phyloP scores from a whole-genome alignment of 768 basidiomycete species.

The Dictyophora rubrovolvata region DNA sequence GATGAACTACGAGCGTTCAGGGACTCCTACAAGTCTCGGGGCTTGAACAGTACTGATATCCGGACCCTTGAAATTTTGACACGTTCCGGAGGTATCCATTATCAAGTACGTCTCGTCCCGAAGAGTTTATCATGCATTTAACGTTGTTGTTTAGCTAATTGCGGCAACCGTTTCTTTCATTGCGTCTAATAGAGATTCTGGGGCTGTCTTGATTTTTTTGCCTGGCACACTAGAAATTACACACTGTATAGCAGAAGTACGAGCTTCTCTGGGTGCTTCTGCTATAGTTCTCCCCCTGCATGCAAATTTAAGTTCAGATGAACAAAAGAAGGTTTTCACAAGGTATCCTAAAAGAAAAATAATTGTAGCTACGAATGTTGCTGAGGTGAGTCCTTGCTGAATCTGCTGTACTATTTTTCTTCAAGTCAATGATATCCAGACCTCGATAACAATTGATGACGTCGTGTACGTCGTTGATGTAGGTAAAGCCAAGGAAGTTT shows the following conservation, averaged over 20 bases:
- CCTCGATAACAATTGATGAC: conserved; percentile 87
- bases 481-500: conserved; percentile 79
- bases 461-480: conserved; percentile 76
- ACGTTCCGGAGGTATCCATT: conserved; percentile 60
- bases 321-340: conserved; percentile 72
- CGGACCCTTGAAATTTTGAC: conserved; percentile 51
- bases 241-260: conserved; percentile 59
- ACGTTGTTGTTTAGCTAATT: conserved; percentile 39
- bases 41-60: conserved; percentile 42
- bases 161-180: conserved; percentile 58
- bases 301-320: conserved; percentile 76
- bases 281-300: conserved; percentile 69
- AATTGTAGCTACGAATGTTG: conserved; percentile 85
- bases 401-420: neutral
- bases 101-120: conserved; percentile 36
- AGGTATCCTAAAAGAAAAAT: conserved; percentile 64
- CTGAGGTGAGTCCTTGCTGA: conserved; percentile 46
- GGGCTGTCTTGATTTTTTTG: conserved; percentile 78
- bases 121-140: neutral
- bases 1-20: conserved; percentile 38
- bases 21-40: conserved; percentile 38
- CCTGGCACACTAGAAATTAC: conserved; percentile 87
- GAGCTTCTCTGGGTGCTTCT: conserved; percentile 22
- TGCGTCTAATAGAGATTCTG: conserved; percentile 35
- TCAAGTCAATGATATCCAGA: conserved; percentile 31